Evolutionary conservation across 495 filamentous ascomycete species (phyloP), one percentile per base, ranked within the genome.

Genomic region (Trichoderma reesei): DNA sequence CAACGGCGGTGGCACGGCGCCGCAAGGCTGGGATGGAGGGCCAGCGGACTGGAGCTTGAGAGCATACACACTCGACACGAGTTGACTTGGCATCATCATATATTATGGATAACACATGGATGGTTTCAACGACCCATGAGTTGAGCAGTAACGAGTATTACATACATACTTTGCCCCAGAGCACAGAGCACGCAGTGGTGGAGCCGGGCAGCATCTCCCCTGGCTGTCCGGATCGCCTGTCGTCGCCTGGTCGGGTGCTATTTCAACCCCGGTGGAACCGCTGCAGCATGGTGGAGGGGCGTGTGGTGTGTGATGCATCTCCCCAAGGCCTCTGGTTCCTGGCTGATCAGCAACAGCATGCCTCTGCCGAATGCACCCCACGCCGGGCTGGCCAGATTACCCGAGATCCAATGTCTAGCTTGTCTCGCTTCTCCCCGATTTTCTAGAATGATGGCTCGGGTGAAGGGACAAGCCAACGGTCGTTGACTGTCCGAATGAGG

Each of bases 291-390:
- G 51, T 56, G 51, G 51, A 56, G 51, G 51, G 46, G 46, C 46
- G 46, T 36, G 51, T 33, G 26, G 51, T 56, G 51, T 33, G 51
- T 14, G 51, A 56, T 56, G 51, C 61, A 46, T 44, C 20, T 18
- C 8, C 16, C 14, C 39, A 48, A 18, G 26, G 11, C 51, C 51
- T 56, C 51, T 56, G 31, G 51, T 56, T 48, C 44, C 38, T 48
- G 31, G 51, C 20, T 10, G 51, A 56, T 56, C 51, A 56, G 51
- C 51, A 36, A 34, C 16, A n/a, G 10, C 16, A 6, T 10, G 26
- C 31, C 61, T 63, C n/a, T 62, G 60, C 60, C 41, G 61, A 18
- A 46, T 63, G 61, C 34, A 63, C 39, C 39, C 61, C 51, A 14
- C 51, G 51, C 51, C 31, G 31, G 51, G 16, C 51, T 34, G 18